Base-by-base conservation (phyloP, 2,329 filamentous ascomycete genomes). In the Hymenoscyphus salicellus region DNA sequence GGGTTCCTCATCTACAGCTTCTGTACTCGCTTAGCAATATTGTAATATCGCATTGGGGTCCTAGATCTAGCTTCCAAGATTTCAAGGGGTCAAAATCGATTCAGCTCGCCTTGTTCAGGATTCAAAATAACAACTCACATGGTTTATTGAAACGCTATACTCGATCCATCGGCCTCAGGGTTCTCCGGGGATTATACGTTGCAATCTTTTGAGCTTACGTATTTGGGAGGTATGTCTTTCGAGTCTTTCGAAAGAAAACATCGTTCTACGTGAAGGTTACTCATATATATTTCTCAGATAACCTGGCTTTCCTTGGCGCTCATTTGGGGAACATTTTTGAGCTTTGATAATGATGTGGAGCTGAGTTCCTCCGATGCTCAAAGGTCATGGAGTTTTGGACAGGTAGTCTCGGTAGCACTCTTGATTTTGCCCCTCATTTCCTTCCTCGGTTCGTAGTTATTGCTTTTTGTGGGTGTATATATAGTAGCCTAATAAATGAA, bases 151-250 rank as follows among this genome's bases (percentile, higher is more conserved):
- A 1, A 4, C 28, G 52, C 8, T 26, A 28, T 14, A 20, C n/a
- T 20, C 10, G 17, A 20, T 10, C 10, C 4, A 6, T 28, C 32
- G 14, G 58, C 43, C 52, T 38, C 36, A 38, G 26, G 33, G 16
- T 59, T n/a, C 32, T 59, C 26, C 33, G 20, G 8, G 17, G 32
- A 23, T 16, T 36, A 3, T 62, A 62, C 49, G 60, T 30, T 23
- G 14, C 55, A n/a, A 28, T 58, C 30, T 58, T 28, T 36, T 43
- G n/a, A 26, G 26, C 6, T 63, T 55, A 28, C 38, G 17, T 58
- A 32, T 28, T 10, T 49, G 61, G 61, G 61, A 63, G 55, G 61
- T 63, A 63, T 5, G 52, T 33, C 32, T 33, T 32, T 33, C 7
- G 32, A 33, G n/a, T n/a, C n/a, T n/a, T n/a, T n/a, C n/a, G n/a